Evolutionary conservation across 1,284 basidiomycete genomes (phyloP), one percentile per base, ranked within the genome.

Genomic region (Sanghuangporus baumii): DNA sequence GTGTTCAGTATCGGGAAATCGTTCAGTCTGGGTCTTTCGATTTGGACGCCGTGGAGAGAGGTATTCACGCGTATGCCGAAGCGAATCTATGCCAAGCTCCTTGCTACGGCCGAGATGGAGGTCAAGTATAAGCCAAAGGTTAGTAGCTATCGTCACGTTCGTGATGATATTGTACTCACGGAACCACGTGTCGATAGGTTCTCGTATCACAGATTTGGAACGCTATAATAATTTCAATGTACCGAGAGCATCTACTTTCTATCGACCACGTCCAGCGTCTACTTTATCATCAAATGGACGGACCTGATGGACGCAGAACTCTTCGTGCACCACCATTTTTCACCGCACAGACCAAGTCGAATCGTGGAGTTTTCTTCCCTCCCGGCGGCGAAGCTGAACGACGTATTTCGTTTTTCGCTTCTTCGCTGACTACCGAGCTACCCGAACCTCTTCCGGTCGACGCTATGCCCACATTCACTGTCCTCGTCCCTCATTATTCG

Each of bases 121-220:
- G 87, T 96, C 74, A 96, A 96, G 75, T 98, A 97, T 78, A 97
- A 97, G 77, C 95, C 95, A 62, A 98, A 98, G 82, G 85, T 85
- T 66, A 59, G 76, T 66, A n/a, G 36, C 51, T 51, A 18, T 38
- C 55, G 7, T 51, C 50, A 59, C 55, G 41, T 14, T n/a, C 47
- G 37, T 50, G 16, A 18, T 31, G n/a, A 14, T n/a, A 60, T 46
- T n/a, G 50, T 31, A 55, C 59, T 63, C 38, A 65, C 56, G 26
- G 8, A 63, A 51, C 9, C 23, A 20, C 48, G 18, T 31, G 6
- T 57, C 26, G 26, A 26, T 8, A 85, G 84, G 95, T 98, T 57
- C 84, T 98, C 38, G 95, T 98, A 36, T 97, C 94, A 16, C 95
- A 98, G 78, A 89, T 98, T 55, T 98, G 95, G 95, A 98, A 98